Evolutionary conservation across 2,329 filamentous ascomycete genomes (phyloP), one percentile per base, ranked within the genome.

Genomic region (Exutisphaerella laricina): DNA sequence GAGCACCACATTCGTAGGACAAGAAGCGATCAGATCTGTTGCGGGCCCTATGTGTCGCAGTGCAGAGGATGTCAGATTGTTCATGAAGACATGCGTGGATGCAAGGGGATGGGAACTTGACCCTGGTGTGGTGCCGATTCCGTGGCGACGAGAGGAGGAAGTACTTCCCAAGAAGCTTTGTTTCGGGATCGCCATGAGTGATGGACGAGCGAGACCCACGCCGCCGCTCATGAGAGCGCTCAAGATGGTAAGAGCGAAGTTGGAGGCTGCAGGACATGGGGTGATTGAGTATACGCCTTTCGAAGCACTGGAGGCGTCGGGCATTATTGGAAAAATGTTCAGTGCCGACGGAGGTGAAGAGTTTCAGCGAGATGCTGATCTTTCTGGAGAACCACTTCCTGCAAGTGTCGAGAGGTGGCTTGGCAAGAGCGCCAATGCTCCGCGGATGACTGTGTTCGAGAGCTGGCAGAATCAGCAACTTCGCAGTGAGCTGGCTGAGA

Each of bases 1-100:
- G 3, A 25, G 16, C 13, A 46, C 42, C 17, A 49, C 43, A 0
- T 77, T 69, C 44, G 71, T 73, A 5, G 70, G 72, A 0, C 74
- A 77, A 51, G 69, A 46, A 35, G 43, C 43, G n/a, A 28, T 49
- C 1, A 21, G 30, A 3, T 46, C 43, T 14, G 34, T 37, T 14
- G 47, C 43, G 9, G 47, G 47, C 3, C 47, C 47, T 8, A 46
- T 49, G 47, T 43, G 39, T 20, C 25, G 40, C 12, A 33, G 33
- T 3, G 26, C 40, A 4, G 47, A 40, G 4, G 47, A 49, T 18
- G 39, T 49, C 10, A 25, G 32, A 4, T 34, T 49, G 6, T 49
- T 49, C 36, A 49, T 49, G 43, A 26, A 28, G n/a, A 40, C 23
- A 18, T 14, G 43, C 10, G 20, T 41, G 4, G 31, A 22, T 10